These are phyloP conservation scores for Lentinula novae-zelandiae DNA, from an alignment of 1,284 basidiomycete species.

Conservation along the genomic window DNA sequence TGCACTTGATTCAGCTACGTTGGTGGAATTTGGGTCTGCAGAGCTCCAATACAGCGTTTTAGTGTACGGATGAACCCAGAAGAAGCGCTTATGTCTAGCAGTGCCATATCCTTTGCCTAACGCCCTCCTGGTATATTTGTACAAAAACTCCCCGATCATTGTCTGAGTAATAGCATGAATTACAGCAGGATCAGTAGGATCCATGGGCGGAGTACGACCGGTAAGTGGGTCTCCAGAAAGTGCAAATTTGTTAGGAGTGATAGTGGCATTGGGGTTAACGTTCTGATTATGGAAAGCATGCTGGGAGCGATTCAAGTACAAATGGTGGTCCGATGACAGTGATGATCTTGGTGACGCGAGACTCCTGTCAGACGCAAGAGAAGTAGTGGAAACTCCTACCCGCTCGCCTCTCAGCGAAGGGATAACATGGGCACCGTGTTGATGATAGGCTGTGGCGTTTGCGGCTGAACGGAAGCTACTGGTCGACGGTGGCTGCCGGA, in stretches of 20 bases:
- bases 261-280: background rate
- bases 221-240: constrained; percentile 4
- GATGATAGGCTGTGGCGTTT: constrained; percentile 49
- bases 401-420: constrained; percentile 36
- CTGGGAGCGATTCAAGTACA: constrained; percentile 25
- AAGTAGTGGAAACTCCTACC: constrained; percentile 62
- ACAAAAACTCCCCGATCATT: constrained; percentile 99
- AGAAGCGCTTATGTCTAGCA: constrained; percentile 92
- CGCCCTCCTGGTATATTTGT: constrained; percentile 94
- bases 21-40: constrained; percentile 86
- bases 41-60: constrained; percentile 98
- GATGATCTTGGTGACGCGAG: constrained; percentile 70
- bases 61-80: constrained; percentile 99
- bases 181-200: constrained; percentile 76
- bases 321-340: constrained; percentile 69
- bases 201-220: constrained; percentile 18
- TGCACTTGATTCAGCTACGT: constrained; percentile 86
- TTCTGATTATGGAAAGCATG: constrained; percentile 2
- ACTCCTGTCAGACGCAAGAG: constrained; percentile 62
- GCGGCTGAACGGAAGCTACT: constrained; percentile 76
- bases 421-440: constrained; percentile 36
- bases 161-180: constrained; percentile 99
- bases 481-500: constrained; percentile 74
- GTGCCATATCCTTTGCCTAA: constrained; percentile 91
- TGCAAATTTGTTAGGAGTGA: constrained; percentile 12